These are phyloP conservation scores for Chlorencoelia australis DNA, from an alignment of 2,329 filamentous ascomycete genomes.

Conservation along the genomic window DNA sequence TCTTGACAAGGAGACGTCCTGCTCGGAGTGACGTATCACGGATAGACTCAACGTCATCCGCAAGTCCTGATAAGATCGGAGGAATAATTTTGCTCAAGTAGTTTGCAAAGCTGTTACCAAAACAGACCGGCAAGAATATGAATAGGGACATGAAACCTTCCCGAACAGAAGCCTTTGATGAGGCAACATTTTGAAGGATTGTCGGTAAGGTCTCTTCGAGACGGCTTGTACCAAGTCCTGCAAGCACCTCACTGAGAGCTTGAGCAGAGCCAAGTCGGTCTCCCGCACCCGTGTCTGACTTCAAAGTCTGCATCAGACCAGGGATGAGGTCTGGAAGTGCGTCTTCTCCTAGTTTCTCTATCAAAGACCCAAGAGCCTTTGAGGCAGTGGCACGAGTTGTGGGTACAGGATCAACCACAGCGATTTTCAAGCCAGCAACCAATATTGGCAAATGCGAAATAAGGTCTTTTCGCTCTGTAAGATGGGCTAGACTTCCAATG, in stretches of 20 bases:
- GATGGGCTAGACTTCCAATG: slow-evolving; percentile 92
- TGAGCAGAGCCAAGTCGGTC: slow-evolving; percentile 94
- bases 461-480: slow-evolving; percentile 93
- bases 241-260: slow-evolving; percentile 90
- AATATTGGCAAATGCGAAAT: slow-evolving; percentile 84
- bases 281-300: slow-evolving; percentile 91
- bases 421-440: slow-evolving; percentile 78
- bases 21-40: slow-evolving; percentile 93
- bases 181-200: slow-evolving; percentile 91
- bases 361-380: slow-evolving; percentile 87
- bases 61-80: slow-evolving; percentile 84
- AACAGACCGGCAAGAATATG: slow-evolving; percentile 97
- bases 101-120: slow-evolving; percentile 95
- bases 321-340: slow-evolving; percentile 94
- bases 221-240: slow-evolving; percentile 82
- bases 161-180: slow-evolving; percentile 77
- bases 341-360: slow-evolving; percentile 97
- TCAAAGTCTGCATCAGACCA: slow-evolving; percentile 93
- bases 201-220: slow-evolving; percentile 94
- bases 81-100: slow-evolving; percentile 95
- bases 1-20: slow-evolving; percentile 91
- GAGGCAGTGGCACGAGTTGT: slow-evolving; percentile 94
- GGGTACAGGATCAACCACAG: slow-evolving; percentile 90
- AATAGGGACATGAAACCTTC: slow-evolving; percentile 99
- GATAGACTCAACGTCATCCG: slow-evolving; percentile 93